These are phyloP conservation scores for Xylariaceae sp. DNA, from an alignment of 2,329 filamentous ascomycete genomes.

Conservation along the genomic window DNA sequence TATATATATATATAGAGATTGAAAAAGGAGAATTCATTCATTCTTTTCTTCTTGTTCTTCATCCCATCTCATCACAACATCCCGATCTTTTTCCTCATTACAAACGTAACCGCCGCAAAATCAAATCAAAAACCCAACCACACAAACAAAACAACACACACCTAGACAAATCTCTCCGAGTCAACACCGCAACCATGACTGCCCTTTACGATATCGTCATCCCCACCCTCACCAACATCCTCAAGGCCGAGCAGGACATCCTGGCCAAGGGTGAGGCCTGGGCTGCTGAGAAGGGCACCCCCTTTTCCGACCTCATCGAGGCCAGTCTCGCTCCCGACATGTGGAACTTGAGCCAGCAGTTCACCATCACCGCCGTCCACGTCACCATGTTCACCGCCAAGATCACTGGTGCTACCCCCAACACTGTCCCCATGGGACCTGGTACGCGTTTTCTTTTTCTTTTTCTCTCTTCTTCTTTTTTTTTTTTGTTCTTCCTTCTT, in stretches of 20 bases:
- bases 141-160: background rate
- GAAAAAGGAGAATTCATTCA: too few species aligned
- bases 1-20: too few species aligned
- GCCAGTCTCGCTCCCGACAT: slow-evolving; percentile 38
- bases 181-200: slow-evolving; percentile 24
- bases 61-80: too few species aligned
- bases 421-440: slow-evolving; percentile 27
- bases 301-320: slow-evolving; percentile 25
- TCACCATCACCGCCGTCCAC: slow-evolving; percentile 26
- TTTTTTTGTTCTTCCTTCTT: slow-evolving; percentile 2
- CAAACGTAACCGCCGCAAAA: too few species aligned
- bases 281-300: slow-evolving; percentile 27
- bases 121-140: background rate
- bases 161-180: background rate
- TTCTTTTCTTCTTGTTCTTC: too few species aligned
- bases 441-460: slow-evolving; percentile 13
- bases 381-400: slow-evolving; percentile 31
- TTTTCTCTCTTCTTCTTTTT: background rate
- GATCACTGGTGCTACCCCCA: slow-evolving; percentile 31
- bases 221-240: slow-evolving; percentile 28
- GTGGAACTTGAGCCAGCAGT: slow-evolving; percentile 39
- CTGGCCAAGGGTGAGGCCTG: slow-evolving; percentile 35
- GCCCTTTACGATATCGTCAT: slow-evolving; percentile 40
- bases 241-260: slow-evolving; percentile 32
- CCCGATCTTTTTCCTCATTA: too few species aligned